A percentile compares a stretch with the other conserved stretches of the same genome.
phyloP scores from a whole-genome alignment of 345 rosid genomes.

The Eucalyptus rudis region DNA sequence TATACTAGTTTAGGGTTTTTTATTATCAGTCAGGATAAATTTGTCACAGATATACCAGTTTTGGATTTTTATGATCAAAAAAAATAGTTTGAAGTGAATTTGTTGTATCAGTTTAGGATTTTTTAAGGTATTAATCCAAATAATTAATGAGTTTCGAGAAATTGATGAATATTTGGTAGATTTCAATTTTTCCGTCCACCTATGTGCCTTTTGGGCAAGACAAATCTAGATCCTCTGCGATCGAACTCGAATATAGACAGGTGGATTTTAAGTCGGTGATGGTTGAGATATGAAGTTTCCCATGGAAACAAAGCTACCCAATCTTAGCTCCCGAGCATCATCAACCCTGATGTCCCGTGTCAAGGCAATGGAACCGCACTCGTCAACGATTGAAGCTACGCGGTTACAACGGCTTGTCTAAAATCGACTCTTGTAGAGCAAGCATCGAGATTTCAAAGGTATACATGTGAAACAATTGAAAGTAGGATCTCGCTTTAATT shows the following conservation, averaged over 20 bases:
- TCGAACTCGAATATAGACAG: neutral
- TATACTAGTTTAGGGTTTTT: too few relatives aligned
- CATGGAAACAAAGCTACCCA: fast-evolving
- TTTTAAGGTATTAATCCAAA: neutral
- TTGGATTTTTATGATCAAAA: too few relatives aligned
- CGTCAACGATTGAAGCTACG: too few relatives aligned
- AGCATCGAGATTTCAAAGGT: neutral
- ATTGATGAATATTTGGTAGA: neutral
- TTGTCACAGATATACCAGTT: too few relatives aligned
- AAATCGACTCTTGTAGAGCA: neutral
- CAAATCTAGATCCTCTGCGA: fast-evolving
- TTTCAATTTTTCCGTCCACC: neutral
- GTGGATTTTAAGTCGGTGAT: fast-evolving
- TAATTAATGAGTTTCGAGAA: neutral
- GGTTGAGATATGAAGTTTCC: neutral
- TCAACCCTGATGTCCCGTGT: too few relatives aligned
- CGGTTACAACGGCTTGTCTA: fast-evolving
- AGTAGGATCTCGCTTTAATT: neutral
- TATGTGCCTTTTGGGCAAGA: neutral
- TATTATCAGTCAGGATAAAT: too few relatives aligned
- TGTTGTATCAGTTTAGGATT: too few relatives aligned
- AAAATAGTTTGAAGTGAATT: too few relatives aligned
- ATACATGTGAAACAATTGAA: neutral
- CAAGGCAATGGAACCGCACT: too few relatives aligned
- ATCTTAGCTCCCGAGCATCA: too few relatives aligned